A percentile compares a stretch with the other conserved stretches of the same genome.
Evolutionary conservation across 768 basidiomycete genomes (phyloP).

Genomic region (Sarcodon sp.): DNA sequence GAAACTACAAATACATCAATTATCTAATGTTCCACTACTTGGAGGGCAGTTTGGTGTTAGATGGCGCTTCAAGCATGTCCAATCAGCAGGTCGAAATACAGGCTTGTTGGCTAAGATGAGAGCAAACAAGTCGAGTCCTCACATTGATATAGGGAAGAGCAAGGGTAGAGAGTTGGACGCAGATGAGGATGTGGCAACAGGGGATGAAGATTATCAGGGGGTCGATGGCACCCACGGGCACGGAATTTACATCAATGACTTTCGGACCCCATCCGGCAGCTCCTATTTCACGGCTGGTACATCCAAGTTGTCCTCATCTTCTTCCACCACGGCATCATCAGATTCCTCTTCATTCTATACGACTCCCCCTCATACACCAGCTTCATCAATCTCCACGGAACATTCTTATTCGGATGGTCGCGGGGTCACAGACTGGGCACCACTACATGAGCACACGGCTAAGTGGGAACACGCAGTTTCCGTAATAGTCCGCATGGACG

Average conservation of each 20-base stretch:
- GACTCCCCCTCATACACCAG: slow-evolving; percentile 4
- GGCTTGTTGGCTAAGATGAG: slow-evolving; percentile 31
- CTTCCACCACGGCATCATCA: neutral
- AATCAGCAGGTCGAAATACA: slow-evolving; percentile 20
- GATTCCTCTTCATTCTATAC: neutral
- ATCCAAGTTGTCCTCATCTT: neutral
- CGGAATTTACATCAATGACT: neutral
- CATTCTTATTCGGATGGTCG: slow-evolving; percentile 21
- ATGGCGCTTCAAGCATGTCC: slow-evolving; percentile 60
- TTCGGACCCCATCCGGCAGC: neutral
- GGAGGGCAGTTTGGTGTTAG: slow-evolving; percentile 54
- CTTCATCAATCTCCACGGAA: slow-evolving; percentile 14
- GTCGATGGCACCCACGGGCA: neutral
- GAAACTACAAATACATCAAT: slow-evolving; percentile 47
- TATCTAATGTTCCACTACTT: slow-evolving; percentile 61
- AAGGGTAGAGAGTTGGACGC: slow-evolving; percentile 12
- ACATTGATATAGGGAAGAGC: slow-evolving; percentile 4
- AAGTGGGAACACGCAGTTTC: slow-evolving; percentile 47
- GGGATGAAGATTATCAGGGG: neutral
- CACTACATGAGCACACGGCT: slow-evolving; percentile 52
- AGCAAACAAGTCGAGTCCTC: slow-evolving; percentile 10
- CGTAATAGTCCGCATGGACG: slow-evolving; percentile 44
- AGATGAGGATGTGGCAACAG: slow-evolving; percentile 1
- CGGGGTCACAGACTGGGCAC: slow-evolving; percentile 47
- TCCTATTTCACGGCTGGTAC: neutral